A percentile compares a stretch with the other conserved stretches of the same genome.
Conservation (phyloP, 1,284 basidiomycete genomes). For the Apiotrichum akiyoshidainum region DNA sequence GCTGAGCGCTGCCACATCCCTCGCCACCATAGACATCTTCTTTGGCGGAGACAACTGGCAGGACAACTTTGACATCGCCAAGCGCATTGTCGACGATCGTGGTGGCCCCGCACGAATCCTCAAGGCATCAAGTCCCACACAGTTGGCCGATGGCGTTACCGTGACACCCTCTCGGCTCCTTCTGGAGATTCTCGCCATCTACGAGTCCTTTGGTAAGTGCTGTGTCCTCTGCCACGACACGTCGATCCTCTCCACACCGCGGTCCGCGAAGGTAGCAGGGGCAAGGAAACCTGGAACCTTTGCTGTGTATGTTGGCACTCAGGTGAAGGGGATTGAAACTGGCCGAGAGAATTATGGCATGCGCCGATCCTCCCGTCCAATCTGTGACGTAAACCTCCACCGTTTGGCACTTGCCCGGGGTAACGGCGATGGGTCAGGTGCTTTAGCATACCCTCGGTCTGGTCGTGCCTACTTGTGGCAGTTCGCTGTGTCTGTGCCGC, state of each 20-base stretch:
- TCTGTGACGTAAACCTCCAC: too few relatives aligned
- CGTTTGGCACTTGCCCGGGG: too few relatives aligned
- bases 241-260: too few relatives aligned
- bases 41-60: slow-evolving; percentile 53
- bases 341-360: too few relatives aligned
- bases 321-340: too few relatives aligned
- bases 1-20: slow-evolving; percentile 51
- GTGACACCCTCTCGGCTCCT: slow-evolving; percentile 52
- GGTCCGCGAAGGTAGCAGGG: too few relatives aligned
- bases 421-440: too few relatives aligned
- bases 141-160: slow-evolving; percentile 46
- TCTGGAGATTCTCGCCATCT: slow-evolving; percentile 55
- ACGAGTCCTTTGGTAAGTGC: slow-evolving; percentile 53
- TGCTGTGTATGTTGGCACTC: neutral
- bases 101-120: slow-evolving; percentile 50
- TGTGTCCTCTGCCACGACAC: neutral
- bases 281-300: neutral
- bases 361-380: too few relatives aligned
- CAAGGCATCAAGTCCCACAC: slow-evolving; percentile 32
- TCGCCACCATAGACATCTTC: slow-evolving; percentile 55
- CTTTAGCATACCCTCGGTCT: too few relatives aligned
- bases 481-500: too few relatives aligned
- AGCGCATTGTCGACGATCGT: slow-evolving; percentile 51
- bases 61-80: slow-evolving; percentile 53
- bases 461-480: too few relatives aligned